phyloP scores from a whole-genome alignment of 1,284 basidiomycete species.

The Pseudozyma hubeiensis region DNA sequence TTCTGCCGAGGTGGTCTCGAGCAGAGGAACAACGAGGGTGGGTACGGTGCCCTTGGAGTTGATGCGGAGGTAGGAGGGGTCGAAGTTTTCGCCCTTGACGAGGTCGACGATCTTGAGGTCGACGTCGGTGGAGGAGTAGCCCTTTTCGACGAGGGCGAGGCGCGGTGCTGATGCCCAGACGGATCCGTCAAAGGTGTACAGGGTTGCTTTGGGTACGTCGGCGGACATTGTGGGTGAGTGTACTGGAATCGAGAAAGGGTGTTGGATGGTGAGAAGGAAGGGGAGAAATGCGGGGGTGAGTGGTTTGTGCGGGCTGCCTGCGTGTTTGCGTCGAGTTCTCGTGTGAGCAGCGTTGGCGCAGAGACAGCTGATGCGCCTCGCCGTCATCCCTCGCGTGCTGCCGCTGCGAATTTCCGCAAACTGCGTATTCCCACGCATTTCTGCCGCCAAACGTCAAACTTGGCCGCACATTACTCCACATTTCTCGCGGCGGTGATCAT shows the following conservation, averaged over 20 bases:
- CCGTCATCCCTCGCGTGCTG: no score
- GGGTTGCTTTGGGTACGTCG: conserved; percentile 48
- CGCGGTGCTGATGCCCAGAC: conserved; percentile 55
- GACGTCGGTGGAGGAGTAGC: conserved; percentile 52
- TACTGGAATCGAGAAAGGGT: no score
- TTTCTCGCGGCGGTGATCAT: neutral
- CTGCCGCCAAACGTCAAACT: neutral
- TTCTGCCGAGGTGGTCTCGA: conserved; percentile 78
- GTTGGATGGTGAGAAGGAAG: neutral
- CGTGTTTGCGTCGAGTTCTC: no score
- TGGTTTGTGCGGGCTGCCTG: conserved; percentile 2
- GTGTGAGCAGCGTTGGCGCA: no score
- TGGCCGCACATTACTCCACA: neutral
- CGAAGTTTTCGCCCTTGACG: conserved; percentile 74
- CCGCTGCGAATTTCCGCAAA: neutral
- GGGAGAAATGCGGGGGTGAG: neutral
- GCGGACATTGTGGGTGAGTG: conserved; percentile 18
- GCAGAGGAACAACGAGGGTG: conserved; percentile 82
- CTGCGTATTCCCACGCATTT: neutral
- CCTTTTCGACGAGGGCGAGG: conserved; percentile 54
- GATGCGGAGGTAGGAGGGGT: conserved; percentile 77
- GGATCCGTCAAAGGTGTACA: conserved; percentile 57
- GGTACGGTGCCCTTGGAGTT: conserved; percentile 87
- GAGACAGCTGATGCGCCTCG: no score
- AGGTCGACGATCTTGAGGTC: conserved; percentile 64